Evolutionary conservation across 192 early-diverging fungal genomes (phyloP).

Genomic region (Rhizophagus sp.): DNA sequence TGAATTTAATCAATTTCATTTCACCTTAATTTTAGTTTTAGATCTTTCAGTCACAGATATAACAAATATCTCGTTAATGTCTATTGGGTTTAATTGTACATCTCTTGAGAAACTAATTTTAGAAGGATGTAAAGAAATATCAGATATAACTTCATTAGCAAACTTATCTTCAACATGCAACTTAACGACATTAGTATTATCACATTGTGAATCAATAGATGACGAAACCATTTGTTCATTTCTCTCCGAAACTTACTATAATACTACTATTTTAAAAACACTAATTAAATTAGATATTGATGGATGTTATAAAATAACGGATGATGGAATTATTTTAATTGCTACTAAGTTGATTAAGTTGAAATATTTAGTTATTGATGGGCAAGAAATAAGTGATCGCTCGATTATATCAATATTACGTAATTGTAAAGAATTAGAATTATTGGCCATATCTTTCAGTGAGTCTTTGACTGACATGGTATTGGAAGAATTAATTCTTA

Average conservation of each 20-base stretch:
- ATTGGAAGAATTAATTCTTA: background rate
- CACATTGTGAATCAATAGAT: background rate
- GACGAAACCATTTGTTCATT: background rate
- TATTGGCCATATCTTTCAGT: conserved; percentile 24
- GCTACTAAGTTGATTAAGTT: background rate
- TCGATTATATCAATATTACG: background rate
- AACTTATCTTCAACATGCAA: background rate
- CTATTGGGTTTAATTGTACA: background rate
- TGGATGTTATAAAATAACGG: conserved; percentile 10
- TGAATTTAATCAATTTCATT: background rate
- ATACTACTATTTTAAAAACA: background rate
- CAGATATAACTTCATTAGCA: background rate
- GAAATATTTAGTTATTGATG: conserved; percentile 20
- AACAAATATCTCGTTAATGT: background rate
- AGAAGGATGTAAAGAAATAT: conserved; percentile 20
- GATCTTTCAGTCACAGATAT: conserved; percentile 5
- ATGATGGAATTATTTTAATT: conserved; percentile 2
- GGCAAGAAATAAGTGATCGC: conserved; percentile 9
- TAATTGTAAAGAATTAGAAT: conserved; percentile 6
- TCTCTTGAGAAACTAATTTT: conserved; percentile 6
- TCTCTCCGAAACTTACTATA: background rate
- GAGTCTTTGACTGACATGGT: conserved; percentile 5
- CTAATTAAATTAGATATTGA: conserved; percentile 20
- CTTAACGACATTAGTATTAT: background rate
- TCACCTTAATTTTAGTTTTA: background rate